Evolutionary conservation across 2,329 filamentous ascomycete genomes (phyloP).

Genomic region (Akanthomyces muscarius): DNA sequence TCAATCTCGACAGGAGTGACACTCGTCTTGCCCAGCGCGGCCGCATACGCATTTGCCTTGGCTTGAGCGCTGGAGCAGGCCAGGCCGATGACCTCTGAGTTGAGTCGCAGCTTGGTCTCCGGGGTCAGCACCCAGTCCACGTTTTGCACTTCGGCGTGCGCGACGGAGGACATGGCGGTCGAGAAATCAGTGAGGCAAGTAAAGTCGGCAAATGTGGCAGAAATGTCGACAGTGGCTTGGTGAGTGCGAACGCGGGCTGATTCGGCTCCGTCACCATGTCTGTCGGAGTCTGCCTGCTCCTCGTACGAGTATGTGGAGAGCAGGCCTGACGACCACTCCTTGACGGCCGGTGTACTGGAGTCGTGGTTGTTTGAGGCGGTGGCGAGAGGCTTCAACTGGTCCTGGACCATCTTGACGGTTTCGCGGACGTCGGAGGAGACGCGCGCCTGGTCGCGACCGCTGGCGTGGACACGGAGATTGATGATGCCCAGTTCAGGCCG

Average conservation of each 20-base stretch:
- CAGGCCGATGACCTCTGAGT: background rate
- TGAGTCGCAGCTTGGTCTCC: constrained; percentile 3
- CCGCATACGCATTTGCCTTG: constrained; percentile 1
- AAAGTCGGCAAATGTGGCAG: constrained; percentile 1
- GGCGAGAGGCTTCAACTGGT: background rate
- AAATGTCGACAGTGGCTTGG: constrained; percentile 1
- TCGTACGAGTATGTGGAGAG: constrained; percentile 4
- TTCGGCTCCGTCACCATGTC: too few relatives aligned
- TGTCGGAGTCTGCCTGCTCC: background rate
- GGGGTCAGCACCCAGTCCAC: constrained; percentile 1
- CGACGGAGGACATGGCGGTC: background rate
- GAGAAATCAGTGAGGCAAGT: background rate
- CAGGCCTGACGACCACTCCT: constrained; percentile 9
- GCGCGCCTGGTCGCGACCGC: constrained; percentile 3
- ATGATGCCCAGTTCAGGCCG: constrained; percentile 1
- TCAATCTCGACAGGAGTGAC: constrained; percentile 2
- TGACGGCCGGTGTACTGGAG: background rate
- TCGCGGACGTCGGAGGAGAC: constrained; percentile 10
- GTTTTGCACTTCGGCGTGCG: background rate
- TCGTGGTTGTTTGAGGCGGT: background rate
- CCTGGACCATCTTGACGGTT: constrained; percentile 1
- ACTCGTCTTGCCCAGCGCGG: constrained; percentile 4
- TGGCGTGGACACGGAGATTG: background rate
- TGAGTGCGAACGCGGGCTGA: background rate
- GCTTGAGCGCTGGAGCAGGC: background rate